These are phyloP conservation scores for Debaryomyces coudertii DNA, from an alignment of 1,139 yeast species.

Conservation along the genomic window DNA sequence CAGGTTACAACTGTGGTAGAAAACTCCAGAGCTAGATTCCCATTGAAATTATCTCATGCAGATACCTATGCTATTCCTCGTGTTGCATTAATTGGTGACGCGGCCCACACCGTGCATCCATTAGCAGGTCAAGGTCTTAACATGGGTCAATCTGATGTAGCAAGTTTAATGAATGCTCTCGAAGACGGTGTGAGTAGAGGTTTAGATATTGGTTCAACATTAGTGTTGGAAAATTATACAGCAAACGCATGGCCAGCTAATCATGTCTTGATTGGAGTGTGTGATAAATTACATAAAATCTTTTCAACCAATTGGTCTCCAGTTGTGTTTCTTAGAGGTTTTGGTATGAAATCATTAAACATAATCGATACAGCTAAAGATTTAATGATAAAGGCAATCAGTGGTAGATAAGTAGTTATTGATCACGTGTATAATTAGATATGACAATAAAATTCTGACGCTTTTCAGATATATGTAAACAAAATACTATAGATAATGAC, in stretches of 20 bases:
- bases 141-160: constrained; percentile 97
- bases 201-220: constrained; percentile 80
- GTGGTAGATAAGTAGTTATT: constrained; percentile 24
- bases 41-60: constrained; percentile 85
- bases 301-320: constrained; percentile 78
- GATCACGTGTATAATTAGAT: constrained; percentile 6
- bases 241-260: constrained; percentile 78
- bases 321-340: constrained; percentile 69
- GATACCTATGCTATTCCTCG: constrained; percentile 84
- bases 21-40: constrained; percentile 83
- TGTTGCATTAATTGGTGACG: constrained; percentile 93
- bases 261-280: constrained; percentile 80
- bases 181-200: constrained; percentile 78
- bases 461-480: neutral
- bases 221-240: constrained; percentile 86
- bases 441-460: neutral
- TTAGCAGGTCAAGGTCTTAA: constrained; percentile 97
- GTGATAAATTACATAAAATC: constrained; percentile 88
- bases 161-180: constrained; percentile 65
- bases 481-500: neutral
- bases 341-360: constrained; percentile 75
- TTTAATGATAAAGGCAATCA: constrained; percentile 40
- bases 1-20: constrained; percentile 58
- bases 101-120: constrained; percentile 98
- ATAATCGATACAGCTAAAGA: constrained; percentile 63